A percentile compares a stretch with the other conserved stretches of the same genome.
phyloP scores from a whole-genome alignment of 345 rosid species.

The Turnera subulata region DNA sequence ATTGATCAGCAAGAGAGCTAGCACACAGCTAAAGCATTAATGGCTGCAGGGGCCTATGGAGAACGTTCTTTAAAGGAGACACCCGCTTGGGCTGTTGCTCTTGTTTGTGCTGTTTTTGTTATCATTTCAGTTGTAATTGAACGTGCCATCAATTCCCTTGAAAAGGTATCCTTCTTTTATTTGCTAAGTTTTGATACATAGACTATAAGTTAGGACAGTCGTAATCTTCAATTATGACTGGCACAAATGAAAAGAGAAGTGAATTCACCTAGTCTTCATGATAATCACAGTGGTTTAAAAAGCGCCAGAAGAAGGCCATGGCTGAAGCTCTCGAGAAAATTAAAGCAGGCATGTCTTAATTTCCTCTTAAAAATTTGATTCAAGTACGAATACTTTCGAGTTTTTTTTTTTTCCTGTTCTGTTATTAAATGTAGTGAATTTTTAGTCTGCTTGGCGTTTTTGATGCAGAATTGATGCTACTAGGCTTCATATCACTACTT shows the following conservation, averaged over 20 bases:
- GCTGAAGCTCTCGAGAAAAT: constrained; percentile 37
- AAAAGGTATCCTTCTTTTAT: no score
- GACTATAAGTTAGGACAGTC: no score
- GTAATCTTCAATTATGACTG: no score
- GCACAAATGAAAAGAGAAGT: no score
- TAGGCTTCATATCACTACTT: constrained; percentile 41
- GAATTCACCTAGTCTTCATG: background rate
- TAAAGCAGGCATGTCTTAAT: constrained; percentile 26
- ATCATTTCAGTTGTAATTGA: constrained; percentile 35
- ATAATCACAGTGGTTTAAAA: constrained; percentile 29
- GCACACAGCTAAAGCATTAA: background rate
- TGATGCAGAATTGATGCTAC: constrained; percentile 37
- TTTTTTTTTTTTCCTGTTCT: background rate
- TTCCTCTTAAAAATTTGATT: background rate
- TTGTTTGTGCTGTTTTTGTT: constrained; percentile 32
- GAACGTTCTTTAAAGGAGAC: constrained; percentile 36
- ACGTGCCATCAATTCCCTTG: constrained; percentile 23
- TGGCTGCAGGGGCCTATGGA: constrained; percentile 19
- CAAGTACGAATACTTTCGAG: no score
- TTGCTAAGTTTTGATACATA: no score
- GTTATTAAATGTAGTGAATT: background rate
- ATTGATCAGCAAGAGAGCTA: background rate
- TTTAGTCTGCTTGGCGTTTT: background rate
- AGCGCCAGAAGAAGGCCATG: constrained; percentile 30
- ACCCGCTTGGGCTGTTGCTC: constrained; percentile 44